Percentiles rank a stretch among this genome's conserved stretches.
phyloP scores from a whole-genome alignment of 129 eudicot species.

The Lactuca saligna region DNA sequence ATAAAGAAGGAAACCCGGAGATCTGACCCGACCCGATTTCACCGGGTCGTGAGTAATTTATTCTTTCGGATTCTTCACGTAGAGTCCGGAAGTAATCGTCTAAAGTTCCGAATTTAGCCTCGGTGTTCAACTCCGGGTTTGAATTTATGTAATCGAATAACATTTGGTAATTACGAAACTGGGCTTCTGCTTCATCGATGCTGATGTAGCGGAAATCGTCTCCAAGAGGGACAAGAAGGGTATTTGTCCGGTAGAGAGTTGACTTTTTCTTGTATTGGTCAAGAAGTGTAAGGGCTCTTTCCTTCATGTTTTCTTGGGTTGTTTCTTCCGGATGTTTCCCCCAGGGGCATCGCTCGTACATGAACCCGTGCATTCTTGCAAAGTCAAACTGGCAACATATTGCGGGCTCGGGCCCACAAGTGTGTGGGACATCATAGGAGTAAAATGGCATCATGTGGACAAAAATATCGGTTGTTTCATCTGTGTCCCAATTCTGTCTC shows the following conservation, averaged over 20 bases:
- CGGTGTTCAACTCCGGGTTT: conserved; percentile 77
- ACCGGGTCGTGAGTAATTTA: conserved; percentile 75
- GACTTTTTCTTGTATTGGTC: conserved; percentile 97
- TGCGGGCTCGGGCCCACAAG: conserved; percentile 99
- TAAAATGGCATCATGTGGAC: conserved; percentile 99
- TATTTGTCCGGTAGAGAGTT: conserved; percentile 85
- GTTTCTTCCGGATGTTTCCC: conserved; percentile 91
- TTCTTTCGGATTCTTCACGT: conserved; percentile 84
- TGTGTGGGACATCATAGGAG: conserved; percentile 93
- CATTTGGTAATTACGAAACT: conserved; percentile 90
- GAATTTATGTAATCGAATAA: conserved; percentile 88
- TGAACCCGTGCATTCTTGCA: conserved; percentile 86
- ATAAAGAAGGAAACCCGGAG: conserved; percentile 86
- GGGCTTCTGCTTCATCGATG: conserved; percentile 98
- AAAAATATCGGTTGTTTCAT: conserved; percentile 92
- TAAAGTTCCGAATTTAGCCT: conserved; percentile 90
- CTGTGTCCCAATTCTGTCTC: conserved; percentile 95
- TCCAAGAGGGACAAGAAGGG: conserved; percentile 94
- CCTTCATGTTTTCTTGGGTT: conserved; percentile 78
- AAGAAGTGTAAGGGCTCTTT: conserved; percentile 68
- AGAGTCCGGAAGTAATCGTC: conserved; percentile 88
- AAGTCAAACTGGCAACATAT: conserved; percentile 97
- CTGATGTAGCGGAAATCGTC: conserved; percentile 96
- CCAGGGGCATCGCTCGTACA: conserved; percentile 95
- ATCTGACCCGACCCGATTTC: conserved; percentile 89